A percentile compares a stretch with the other conserved stretches of the same genome.
phyloP scores from a whole-genome alignment of 106 monocot species.

The Dioscorea dumetorum region DNA sequence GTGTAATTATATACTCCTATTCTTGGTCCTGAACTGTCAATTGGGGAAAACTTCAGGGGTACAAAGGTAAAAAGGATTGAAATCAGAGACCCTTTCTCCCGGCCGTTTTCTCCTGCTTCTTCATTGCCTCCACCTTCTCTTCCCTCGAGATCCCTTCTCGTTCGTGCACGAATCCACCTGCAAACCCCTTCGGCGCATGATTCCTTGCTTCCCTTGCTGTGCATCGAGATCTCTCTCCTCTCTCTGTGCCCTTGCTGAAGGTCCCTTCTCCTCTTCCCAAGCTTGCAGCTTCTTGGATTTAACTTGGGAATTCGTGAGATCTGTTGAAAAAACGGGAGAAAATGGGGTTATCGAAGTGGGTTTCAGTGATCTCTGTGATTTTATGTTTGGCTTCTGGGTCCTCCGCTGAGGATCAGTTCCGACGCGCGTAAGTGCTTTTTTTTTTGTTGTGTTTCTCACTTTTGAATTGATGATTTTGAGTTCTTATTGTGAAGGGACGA shows the following conservation, averaged over 20 bases:
- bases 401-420: slow-evolving; percentile 23
- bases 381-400: slow-evolving; percentile 5
- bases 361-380: slow-evolving; percentile 10
- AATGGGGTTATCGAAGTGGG: slow-evolving; percentile 10
- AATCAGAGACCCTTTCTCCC: neutral
- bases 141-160: neutral
- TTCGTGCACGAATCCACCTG: neutral
- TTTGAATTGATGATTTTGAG: neutral
- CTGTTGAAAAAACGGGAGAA: neutral
- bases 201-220: neutral
- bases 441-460: neutral
- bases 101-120: neutral
- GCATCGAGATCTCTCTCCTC: neutral
- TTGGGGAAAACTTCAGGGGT: too few relatives aligned
- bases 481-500: neutral
- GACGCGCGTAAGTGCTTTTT: slow-evolving; percentile 51
- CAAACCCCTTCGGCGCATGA: neutral
- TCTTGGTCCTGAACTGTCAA: too few relatives aligned
- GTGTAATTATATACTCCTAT: too few relatives aligned
- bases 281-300: neutral
- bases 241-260: neutral
- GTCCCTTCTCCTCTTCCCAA: neutral
- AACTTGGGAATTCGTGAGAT: neutral
- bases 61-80: too few relatives aligned
- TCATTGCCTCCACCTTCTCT: neutral